Evolutionary conservation across 1,139 yeast species (phyloP).

Genomic region (Candida labiduridarum): DNA sequence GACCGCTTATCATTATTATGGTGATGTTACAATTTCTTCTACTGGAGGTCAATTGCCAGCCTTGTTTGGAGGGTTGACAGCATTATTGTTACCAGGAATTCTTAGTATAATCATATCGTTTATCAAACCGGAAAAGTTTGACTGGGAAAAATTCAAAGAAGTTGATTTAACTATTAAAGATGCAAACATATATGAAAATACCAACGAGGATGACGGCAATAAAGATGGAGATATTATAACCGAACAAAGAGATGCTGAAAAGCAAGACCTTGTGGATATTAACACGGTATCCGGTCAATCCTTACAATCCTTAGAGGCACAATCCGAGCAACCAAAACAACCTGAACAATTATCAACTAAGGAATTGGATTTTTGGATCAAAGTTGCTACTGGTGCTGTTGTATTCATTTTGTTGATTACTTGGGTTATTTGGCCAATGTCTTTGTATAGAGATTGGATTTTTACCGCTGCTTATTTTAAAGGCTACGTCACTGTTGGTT

Average conservation of each 20-base stretch:
- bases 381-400: conserved; percentile 20
- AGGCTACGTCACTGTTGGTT: conserved; percentile 42
- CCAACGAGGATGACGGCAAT: conserved; percentile 8
- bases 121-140: conserved; percentile 29
- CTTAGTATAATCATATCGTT: conserved; percentile 28
- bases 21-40: conserved; percentile 24
- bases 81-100: conserved; percentile 34
- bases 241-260: conserved; percentile 5
- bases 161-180: conserved; percentile 24
- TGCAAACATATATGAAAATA: conserved; percentile 8
- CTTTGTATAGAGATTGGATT: conserved; percentile 47
- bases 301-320: background rate
- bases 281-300: background rate
- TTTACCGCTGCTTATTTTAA: conserved; percentile 41
- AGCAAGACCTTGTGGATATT: background rate
- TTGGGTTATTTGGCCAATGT: conserved; percentile 50
- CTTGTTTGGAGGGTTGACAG: conserved; percentile 32
- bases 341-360: conserved; percentile 9
- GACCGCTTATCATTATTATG: conserved; percentile 28
- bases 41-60: conserved; percentile 36
- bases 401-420: conserved; percentile 31
- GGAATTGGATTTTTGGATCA: background rate
- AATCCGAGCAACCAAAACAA: background rate
- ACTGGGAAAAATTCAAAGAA: conserved; percentile 30
- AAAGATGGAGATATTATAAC: conserved; percentile 9